These are phyloP conservation scores for Excoecaria agallocha DNA, from an alignment of 345 rosid species.

Conservation along the genomic window DNA sequence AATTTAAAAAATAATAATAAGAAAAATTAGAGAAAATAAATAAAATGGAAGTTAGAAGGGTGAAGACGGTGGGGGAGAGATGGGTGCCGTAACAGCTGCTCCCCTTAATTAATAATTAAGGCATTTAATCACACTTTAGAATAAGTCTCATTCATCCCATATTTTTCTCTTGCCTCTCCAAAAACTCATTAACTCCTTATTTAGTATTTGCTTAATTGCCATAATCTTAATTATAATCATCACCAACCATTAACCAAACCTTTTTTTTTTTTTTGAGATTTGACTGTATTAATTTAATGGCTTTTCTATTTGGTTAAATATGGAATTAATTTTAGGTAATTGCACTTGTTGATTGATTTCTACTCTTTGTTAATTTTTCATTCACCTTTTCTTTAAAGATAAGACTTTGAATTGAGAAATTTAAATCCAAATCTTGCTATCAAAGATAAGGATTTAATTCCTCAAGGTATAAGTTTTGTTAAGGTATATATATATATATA, in stretches of 20 bases:
- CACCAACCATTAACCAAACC: not conserved
- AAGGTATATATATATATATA: no score
- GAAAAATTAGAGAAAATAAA: no score
- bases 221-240: not conserved
- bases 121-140: slow-evolving; percentile 10
- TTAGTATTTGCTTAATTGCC: not conserved
- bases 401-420: not conserved
- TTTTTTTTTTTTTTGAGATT: not conserved
- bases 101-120: not conserved
- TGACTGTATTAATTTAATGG: not conserved
- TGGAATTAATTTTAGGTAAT: no score
- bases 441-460: not conserved
- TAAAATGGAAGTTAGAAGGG: not conserved
- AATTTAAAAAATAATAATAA: not conserved
- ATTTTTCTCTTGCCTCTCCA: slow-evolving; percentile 2
- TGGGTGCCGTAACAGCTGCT: slow-evolving; percentile 21
- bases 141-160: slow-evolving; percentile 12
- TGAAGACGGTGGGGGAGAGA: not conserved
- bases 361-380: no score
- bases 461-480: no score
- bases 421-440: not conserved
- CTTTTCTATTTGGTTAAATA: not conserved
- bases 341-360: no score
- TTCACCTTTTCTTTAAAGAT: not conserved
- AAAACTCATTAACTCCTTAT: not conserved